Evolutionary conservation across 2,329 filamentous ascomycete species (phyloP).

Genomic region (Graphiopsis chlorocephala): DNA sequence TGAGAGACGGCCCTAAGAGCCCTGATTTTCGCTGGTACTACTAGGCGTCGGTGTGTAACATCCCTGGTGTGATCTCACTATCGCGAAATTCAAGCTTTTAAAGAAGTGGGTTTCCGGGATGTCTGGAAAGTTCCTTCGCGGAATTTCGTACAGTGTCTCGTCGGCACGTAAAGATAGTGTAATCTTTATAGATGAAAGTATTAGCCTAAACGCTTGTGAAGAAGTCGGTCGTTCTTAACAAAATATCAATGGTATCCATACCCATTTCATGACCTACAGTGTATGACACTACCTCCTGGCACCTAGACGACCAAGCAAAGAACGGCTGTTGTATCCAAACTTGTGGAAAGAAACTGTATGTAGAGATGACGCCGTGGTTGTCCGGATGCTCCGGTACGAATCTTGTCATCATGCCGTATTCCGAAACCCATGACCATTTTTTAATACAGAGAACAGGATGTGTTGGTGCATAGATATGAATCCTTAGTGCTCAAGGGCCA

Average conservation of each 20-base stretch:
- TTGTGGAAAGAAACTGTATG: not conserved
- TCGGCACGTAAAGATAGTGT: not conserved
- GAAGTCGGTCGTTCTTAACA: not conserved
- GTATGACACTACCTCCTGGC: not conserved
- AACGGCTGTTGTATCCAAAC: not conserved
- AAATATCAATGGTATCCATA: not conserved
- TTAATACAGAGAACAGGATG: not conserved
- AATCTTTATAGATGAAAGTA: not conserved
- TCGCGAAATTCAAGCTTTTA: not conserved
- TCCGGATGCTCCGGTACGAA: not conserved
- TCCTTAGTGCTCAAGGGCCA: not conserved
- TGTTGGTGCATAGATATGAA: not conserved
- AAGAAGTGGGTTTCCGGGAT: not conserved
- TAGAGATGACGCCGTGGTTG: not conserved
- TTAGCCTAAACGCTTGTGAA: not conserved
- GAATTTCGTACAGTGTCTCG: not conserved
- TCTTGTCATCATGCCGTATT: not conserved
- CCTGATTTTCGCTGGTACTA: conserved; percentile 47
- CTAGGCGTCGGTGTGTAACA: conserved; percentile 16
- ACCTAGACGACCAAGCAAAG: not conserved
- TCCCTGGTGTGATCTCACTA: not conserved
- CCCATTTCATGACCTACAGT: not conserved
- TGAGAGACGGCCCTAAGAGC: conserved; percentile 44
- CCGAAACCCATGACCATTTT: not conserved
- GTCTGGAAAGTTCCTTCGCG: not conserved